Evolutionary conservation across 2,329 filamentous ascomycete species (phyloP).

Genomic region (Trichoderma afroharzianum): DNA sequence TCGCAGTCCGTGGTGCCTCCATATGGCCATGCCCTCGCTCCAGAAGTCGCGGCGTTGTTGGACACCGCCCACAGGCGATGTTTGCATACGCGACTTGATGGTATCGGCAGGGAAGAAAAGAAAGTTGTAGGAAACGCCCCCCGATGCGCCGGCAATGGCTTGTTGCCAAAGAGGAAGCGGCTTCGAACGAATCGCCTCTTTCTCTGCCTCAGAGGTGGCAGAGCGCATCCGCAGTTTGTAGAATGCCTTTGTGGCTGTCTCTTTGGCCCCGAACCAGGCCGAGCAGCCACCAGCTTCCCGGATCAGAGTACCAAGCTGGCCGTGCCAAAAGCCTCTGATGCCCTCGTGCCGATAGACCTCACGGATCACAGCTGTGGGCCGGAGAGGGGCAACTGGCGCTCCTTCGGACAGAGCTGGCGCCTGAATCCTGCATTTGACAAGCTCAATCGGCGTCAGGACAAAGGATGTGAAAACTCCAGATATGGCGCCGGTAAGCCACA

Average conservation of each 20-base stretch:
- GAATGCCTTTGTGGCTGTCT: slow-evolving; percentile 71
- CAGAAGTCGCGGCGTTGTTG: slow-evolving; percentile 63
- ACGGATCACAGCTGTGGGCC: slow-evolving; percentile 67
- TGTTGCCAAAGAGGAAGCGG: slow-evolving; percentile 80
- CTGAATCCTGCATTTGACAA: slow-evolving; percentile 98
- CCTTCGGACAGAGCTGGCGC: slow-evolving; percentile 54
- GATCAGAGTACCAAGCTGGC: slow-evolving; percentile 88
- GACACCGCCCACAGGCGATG: slow-evolving; percentile 62
- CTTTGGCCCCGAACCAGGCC: slow-evolving; percentile 92
- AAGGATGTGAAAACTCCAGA: slow-evolving; percentile 87
- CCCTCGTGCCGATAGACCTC: slow-evolving; percentile 82
- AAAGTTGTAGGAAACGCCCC: slow-evolving; percentile 94
- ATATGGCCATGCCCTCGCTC: slow-evolving; percentile 69
- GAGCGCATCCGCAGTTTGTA: slow-evolving; percentile 51
- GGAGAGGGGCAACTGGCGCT: slow-evolving; percentile 46
- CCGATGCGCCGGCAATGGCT: slow-evolving; percentile 78
- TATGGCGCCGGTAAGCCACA: slow-evolving; percentile 78
- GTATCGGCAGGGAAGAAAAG: slow-evolving; percentile 96
- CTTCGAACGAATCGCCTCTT: slow-evolving; percentile 41
- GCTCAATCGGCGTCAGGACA: slow-evolving; percentile 88
- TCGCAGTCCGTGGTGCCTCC: slow-evolving; percentile 74
- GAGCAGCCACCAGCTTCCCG: slow-evolving; percentile 90
- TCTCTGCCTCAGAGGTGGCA: slow-evolving; percentile 39
- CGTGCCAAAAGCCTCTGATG: slow-evolving; percentile 86
- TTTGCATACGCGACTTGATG: slow-evolving; percentile 97